phyloP scores from a whole-genome alignment of 2,329 filamentous ascomycete genomes.

The Amphichorda felina region DNA sequence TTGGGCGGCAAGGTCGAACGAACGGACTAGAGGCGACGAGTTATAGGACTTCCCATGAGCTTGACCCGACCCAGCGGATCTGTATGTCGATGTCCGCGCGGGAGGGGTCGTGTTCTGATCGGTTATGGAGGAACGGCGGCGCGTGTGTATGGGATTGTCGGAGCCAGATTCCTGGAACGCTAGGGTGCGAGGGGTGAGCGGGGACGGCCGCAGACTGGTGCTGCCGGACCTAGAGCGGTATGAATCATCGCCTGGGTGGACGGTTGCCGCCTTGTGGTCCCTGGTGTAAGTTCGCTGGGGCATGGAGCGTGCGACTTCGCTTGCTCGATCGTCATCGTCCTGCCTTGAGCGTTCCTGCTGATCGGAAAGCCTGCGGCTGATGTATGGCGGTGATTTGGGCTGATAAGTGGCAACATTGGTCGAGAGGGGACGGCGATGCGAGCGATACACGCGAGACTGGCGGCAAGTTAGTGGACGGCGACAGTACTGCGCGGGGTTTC shows the following conservation, averaged over 20 bases:
- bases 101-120: slow-evolving; percentile 28
- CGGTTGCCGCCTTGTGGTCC: slow-evolving; percentile 30
- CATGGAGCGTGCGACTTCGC: slow-evolving; percentile 26
- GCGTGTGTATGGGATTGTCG: slow-evolving; percentile 15
- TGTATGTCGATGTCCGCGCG: slow-evolving; percentile 31
- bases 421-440: slow-evolving; percentile 41
- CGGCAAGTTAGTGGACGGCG: slow-evolving; percentile 8
- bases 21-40: slow-evolving; percentile 46
- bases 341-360: slow-evolving; percentile 33
- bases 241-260: slow-evolving; percentile 23
- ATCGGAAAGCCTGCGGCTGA: slow-evolving; percentile 43
- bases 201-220: slow-evolving; percentile 3
- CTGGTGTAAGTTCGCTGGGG: slow-evolving; percentile 28
- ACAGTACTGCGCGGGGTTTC: no score
- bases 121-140: slow-evolving; percentile 31
- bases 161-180: slow-evolving; percentile 29
- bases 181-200: slow-evolving; percentile 2
- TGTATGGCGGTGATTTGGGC: slow-evolving; percentile 35
- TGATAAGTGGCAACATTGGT: slow-evolving; percentile 35
- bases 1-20: slow-evolving; percentile 23
- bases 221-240: slow-evolving; percentile 21
- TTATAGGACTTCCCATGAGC: slow-evolving; percentile 29
- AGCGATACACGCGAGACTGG: slow-evolving; percentile 36
- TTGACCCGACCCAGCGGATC: slow-evolving; percentile 14
- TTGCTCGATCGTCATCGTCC: slow-evolving; percentile 31